Evolutionary conservation across 352 stramenopile genomes (phyloP).

Genomic region (Globisporangium megalacanthum): DNA sequence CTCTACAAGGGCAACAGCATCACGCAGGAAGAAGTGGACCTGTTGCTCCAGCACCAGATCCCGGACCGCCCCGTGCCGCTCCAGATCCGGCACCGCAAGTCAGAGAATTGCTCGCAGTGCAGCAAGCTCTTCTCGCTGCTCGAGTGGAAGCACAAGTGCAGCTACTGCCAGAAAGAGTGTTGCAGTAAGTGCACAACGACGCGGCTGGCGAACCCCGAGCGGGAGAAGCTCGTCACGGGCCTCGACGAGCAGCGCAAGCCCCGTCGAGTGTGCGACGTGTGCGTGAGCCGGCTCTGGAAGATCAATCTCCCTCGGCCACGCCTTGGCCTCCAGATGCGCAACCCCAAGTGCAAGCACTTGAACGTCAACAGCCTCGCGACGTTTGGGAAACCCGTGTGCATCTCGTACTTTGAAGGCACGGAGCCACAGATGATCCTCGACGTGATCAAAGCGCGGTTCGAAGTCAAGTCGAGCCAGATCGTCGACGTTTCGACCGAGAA

Average conservation of each 20-base stretch:
- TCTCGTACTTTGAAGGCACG: conserved; percentile 78
- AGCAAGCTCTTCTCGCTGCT: conserved; percentile 72
- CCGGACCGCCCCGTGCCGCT: conserved; percentile 69
- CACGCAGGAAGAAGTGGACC: conserved; percentile 59
- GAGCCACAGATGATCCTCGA: conserved; percentile 67
- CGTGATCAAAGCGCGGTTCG: conserved; percentile 74
- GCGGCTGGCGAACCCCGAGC: conserved; percentile 52
- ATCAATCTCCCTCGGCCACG: conserved; percentile 74
- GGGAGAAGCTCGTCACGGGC: conserved; percentile 40
- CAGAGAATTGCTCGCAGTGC: conserved; percentile 65
- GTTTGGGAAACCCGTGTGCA: conserved; percentile 70
- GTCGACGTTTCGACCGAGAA: conserved; percentile 71
- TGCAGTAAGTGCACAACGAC: conserved; percentile 84
- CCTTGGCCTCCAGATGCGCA: conserved; percentile 44
- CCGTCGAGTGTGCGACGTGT: conserved; percentile 68
- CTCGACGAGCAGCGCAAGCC: conserved; percentile 45
- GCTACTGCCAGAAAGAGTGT: conserved; percentile 70
- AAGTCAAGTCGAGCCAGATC: conserved; percentile 69
- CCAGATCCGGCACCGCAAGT: conserved; percentile 52
- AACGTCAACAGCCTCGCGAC: conserved; percentile 77
- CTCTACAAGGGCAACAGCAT: conserved; percentile 80
- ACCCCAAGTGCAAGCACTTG: conserved; percentile 51
- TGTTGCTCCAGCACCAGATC: conserved; percentile 64
- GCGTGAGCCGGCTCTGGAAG: conserved; percentile 70
- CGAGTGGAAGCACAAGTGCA: conserved; percentile 84